Percentiles rank a stretch among this genome's conserved stretches.
Conservation (phyloP, 1,284 basidiomycete species). For the Melampsora americana region DNA sequence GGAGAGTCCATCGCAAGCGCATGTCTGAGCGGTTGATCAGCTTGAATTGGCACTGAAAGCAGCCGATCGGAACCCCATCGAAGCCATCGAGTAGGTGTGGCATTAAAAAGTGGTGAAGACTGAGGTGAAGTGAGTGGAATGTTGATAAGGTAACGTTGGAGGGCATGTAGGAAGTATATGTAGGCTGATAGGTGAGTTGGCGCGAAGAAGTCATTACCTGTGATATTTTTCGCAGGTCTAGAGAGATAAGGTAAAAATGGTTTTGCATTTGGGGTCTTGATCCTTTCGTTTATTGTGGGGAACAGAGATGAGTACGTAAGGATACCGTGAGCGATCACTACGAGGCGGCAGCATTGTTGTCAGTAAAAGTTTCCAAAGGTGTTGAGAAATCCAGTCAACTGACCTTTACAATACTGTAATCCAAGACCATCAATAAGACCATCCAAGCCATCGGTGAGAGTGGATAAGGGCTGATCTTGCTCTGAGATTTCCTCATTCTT, state of each 20-base stretch:
- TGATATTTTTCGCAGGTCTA: conserved; percentile 32
- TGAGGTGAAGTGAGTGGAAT: conserved; percentile 24
- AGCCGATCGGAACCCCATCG: conserved; percentile 36
- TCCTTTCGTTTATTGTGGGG: conserved; percentile 12
- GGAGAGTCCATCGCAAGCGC: conserved; percentile 6
- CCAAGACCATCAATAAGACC: background rate
- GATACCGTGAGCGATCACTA: conserved; percentile 29
- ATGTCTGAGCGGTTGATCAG: conserved; percentile 16
- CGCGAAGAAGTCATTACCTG: conserved; percentile 22
- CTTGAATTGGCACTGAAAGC: conserved; percentile 7
- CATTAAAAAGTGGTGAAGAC: conserved; percentile 8
- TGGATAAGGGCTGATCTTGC: background rate
- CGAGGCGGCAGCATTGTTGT: background rate
- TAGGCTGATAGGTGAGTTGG: conserved; percentile 9
- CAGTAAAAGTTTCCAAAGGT: background rate
- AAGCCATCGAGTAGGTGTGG: conserved; percentile 29
- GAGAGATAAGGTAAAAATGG: conserved; percentile 38
- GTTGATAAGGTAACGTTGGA: conserved; percentile 20
- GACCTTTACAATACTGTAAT: background rate
- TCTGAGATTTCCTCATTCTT: background rate
- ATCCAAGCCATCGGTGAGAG: background rate
- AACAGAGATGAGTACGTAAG: conserved; percentile 36
- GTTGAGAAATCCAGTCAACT: background rate
- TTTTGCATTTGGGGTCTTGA: conserved; percentile 18
- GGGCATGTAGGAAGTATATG: conserved; percentile 27